Conservation (phyloP, 1,284 basidiomycete species). For the Earliella scabrosa region DNA sequence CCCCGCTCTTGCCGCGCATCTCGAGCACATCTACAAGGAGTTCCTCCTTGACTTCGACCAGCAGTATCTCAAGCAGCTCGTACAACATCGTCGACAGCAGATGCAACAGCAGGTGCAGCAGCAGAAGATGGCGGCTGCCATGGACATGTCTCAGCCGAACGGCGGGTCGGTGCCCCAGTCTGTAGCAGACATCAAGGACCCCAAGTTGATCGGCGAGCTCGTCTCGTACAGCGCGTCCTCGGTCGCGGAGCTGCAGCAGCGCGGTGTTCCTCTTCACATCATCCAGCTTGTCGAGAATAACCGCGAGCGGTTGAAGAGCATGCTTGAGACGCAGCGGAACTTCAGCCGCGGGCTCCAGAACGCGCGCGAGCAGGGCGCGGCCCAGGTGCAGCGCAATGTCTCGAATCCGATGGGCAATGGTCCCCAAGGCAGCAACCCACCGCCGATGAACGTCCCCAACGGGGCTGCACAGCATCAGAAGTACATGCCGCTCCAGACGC, state of each 20-base stretch:
- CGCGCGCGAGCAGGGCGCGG: constrained; percentile 11
- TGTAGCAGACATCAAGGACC: constrained; percentile 24
- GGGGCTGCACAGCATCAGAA: not conserved
- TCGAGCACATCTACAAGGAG: constrained; percentile 63
- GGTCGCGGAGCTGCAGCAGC: constrained; percentile 54
- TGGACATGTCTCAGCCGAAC: not conserved
- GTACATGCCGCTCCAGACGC: not conserved
- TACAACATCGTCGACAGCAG: constrained; percentile 17
- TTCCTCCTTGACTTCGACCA: constrained; percentile 62
- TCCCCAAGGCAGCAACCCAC: not conserved
- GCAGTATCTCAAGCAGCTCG: constrained; percentile 45
- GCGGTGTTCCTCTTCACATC: constrained; percentile 51
- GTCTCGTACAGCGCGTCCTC: constrained; percentile 48
- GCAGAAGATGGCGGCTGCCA: not conserved
- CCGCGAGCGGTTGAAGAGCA: constrained; percentile 50
- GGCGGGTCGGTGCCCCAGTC: not conserved
- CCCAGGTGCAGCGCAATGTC: not conserved
- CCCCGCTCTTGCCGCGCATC: constrained; percentile 59
- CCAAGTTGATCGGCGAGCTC: constrained; percentile 44
- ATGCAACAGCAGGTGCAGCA: constrained; percentile 11
- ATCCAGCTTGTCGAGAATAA: constrained; percentile 62
- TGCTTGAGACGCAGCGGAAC: constrained; percentile 42
- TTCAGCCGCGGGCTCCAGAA: constrained; percentile 35
- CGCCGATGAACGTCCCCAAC: constrained; percentile 8
- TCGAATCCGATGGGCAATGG: constrained; percentile 7